These are phyloP conservation scores for Pseudogymnoascus sp. DNA, from an alignment of 2,329 filamentous ascomycete species.

Conservation along the genomic window DNA sequence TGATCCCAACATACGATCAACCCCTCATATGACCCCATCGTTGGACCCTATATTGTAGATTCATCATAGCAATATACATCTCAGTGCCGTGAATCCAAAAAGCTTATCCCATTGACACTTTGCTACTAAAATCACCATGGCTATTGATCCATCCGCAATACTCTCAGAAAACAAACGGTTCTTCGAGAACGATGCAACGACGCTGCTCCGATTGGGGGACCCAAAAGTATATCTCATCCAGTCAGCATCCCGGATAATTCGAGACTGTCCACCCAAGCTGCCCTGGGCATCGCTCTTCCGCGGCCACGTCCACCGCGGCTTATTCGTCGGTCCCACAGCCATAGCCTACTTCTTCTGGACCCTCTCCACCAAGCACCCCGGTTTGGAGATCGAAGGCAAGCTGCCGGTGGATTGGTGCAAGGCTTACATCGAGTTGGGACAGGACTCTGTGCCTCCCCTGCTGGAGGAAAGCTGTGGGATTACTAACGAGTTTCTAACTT, in stretches of 20 bases:
- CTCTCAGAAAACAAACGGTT: neutral
- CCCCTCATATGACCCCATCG: neutral
- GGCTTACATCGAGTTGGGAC: slow-evolving; percentile 13
- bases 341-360: slow-evolving; percentile 50
- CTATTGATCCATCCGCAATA: neutral
- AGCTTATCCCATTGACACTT: neutral
- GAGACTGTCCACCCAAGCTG: slow-evolving; percentile 11
- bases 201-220: slow-evolving; percentile 11
- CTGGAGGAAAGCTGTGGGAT: slow-evolving; percentile 11
- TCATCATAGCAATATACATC: neutral
- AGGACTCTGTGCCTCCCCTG: neutral
- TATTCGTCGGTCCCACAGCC: slow-evolving; percentile 49
- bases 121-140: neutral
- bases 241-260: slow-evolving; percentile 2
- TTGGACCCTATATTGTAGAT: neutral
- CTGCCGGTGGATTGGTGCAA: slow-evolving; percentile 13
- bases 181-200: neutral
- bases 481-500: slow-evolving; percentile 15
- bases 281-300: slow-evolving; percentile 11
- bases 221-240: slow-evolving; percentile 13
- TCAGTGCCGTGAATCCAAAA: neutral
- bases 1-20: neutral
- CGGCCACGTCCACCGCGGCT: slow-evolving; percentile 28
- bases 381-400: slow-evolving; percentile 32
- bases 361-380: slow-evolving; percentile 39